Base-by-base conservation (phyloP, 306 rosid genomes). In the Begonia masoniana region DNA sequence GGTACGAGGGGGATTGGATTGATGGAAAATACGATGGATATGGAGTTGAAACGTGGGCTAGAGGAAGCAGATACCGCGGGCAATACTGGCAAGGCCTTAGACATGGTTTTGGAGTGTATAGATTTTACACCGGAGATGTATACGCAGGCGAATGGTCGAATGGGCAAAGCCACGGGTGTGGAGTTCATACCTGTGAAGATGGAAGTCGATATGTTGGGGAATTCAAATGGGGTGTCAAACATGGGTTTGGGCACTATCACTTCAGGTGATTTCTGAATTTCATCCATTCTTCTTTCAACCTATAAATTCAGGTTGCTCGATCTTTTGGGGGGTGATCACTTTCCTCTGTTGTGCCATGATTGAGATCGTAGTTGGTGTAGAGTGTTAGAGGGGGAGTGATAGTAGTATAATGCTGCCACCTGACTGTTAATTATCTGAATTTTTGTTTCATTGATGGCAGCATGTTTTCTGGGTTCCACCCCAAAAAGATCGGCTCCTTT, bases 201-300 rank as follows among this genome's bases (percentile, higher is more conserved):
- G 96, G 94, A 26, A 91, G 97, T 58, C 70, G 94, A 35, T 85
- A 82, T 68, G 88, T 91, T 53, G 97, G 97, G 58, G 96, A 85
- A 51, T 91, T 91, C 64, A 91, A 85, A 42, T 92, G 99, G 99
- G 99, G 99, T 16, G 93, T 92, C 52, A 92, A 92, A 71, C 99
- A 92, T 62, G 99, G 99, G 24, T 88, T 86, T 77, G 99, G 99
- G 5, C 95, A 83, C 64, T 92, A 92, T 74, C 93, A 92, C 79
- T 92, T 92, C 93, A 92, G 99, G 99, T 91, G 26, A 57, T 10
- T 45, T 31, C 31, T 55, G 53, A 15, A 1, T 8, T 48, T 10
- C 35, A 26, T 26, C 35, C 35, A 6, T 26, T 26, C 2, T 26
- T 26, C 35, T 26, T 26, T 26, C 35, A 26, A 26, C 35, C 35